Conservation (phyloP, 805 yeast genomes). For the Starmerella lactis-condensi region DNA sequence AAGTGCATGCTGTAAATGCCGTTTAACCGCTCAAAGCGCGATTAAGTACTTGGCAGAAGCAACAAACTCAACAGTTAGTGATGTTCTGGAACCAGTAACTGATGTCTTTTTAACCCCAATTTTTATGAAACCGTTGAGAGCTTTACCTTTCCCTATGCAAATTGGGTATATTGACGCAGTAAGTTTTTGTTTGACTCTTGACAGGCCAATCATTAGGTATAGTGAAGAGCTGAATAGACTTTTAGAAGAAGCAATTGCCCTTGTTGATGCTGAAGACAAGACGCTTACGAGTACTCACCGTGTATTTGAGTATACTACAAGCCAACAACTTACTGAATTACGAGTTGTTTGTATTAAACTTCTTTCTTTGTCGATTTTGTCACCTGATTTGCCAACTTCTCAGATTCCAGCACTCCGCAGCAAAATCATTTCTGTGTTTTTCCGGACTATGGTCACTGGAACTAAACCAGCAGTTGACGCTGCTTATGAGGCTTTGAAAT, state of each 20-base stretch:
- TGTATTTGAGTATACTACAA: slow-evolving; percentile 66
- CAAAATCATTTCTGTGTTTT: slow-evolving; percentile 77
- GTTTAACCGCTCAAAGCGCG: slow-evolving; percentile 63
- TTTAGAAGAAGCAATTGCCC: slow-evolving; percentile 72
- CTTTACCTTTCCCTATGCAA: slow-evolving; percentile 96
- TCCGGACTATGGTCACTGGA: slow-evolving; percentile 74
- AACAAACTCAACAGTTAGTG: slow-evolving; percentile 49
- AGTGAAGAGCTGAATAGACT: slow-evolving; percentile 77
- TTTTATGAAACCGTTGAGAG: slow-evolving; percentile 90
- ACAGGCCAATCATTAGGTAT: slow-evolving; percentile 62
- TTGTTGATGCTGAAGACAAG: slow-evolving; percentile 96
- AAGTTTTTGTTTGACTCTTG: slow-evolving; percentile 70
- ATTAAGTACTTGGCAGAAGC: slow-evolving; percentile 49
- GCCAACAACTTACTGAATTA: slow-evolving; percentile 70
- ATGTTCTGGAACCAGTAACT: slow-evolving; percentile 67
- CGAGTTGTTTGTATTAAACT: slow-evolving; percentile 79
- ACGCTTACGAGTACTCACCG: slow-evolving; percentile 76
- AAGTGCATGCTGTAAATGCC: slow-evolving; percentile 64
- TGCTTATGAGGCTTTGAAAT: slow-evolving; percentile 72
- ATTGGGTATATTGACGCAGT: slow-evolving; percentile 96
- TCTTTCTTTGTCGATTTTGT: slow-evolving; percentile 49
- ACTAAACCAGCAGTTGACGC: slow-evolving; percentile 81
- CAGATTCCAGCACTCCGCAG: slow-evolving; percentile 37
- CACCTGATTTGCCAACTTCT: background rate
- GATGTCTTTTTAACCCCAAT: slow-evolving; percentile 74